Conservation (phyloP, 257 asterid species). For the Knoxia roxburghii region DNA sequence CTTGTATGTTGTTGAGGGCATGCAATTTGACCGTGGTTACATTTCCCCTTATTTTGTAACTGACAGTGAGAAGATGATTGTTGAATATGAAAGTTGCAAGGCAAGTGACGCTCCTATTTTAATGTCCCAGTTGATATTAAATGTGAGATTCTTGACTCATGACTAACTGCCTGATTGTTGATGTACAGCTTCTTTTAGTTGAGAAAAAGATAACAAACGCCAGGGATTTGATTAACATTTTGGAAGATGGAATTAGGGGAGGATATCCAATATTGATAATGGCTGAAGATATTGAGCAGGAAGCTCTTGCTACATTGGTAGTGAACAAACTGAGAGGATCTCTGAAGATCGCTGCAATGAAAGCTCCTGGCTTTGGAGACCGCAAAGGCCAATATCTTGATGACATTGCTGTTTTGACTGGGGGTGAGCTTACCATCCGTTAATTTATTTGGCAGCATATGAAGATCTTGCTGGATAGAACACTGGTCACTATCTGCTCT, state of each 20-base stretch:
- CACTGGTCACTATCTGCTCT: not conserved
- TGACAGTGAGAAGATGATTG: constrained; percentile 36
- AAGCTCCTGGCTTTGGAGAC: constrained; percentile 44
- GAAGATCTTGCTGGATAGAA: not conserved
- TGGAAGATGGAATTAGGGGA: constrained; percentile 34
- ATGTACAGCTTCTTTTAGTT: constrained; percentile 32
- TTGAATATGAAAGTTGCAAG: constrained; percentile 42
- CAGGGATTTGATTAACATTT: constrained; percentile 25
- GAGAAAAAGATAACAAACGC: constrained; percentile 38
- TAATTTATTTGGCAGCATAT: not conserved
- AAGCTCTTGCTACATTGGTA: constrained; percentile 40
- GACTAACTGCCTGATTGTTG: not conserved
- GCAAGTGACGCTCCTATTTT: constrained; percentile 7
- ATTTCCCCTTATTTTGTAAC: constrained; percentile 39
- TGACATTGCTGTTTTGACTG: constrained; percentile 31
- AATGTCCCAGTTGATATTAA: not conserved
- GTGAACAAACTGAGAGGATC: constrained; percentile 38
- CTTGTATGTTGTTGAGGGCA: constrained; percentile 35
- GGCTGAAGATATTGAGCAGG: constrained; percentile 44
- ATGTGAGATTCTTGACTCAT: not conserved
- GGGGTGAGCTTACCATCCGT: constrained; percentile 18
- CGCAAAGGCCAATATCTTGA: constrained; percentile 35
- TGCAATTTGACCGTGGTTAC: constrained; percentile 45
- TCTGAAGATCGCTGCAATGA: constrained; percentile 32
- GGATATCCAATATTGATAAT: constrained; percentile 33